Percentiles rank a stretch among this genome's conserved stretches.
phyloP scores from a whole-genome alignment of 106 monocot genomes.

The Gastrodia elata region DNA sequence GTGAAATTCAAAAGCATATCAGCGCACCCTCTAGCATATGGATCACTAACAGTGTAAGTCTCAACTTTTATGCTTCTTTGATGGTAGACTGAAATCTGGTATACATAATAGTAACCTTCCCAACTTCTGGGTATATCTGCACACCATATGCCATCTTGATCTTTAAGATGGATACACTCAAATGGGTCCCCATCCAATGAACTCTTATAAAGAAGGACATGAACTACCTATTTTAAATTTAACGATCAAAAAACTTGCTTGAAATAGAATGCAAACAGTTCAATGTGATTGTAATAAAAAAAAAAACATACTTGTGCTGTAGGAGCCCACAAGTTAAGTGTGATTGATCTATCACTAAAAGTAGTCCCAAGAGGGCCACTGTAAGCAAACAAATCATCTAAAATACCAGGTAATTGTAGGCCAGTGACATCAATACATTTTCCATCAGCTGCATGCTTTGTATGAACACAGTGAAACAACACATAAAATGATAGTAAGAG shows the following conservation, averaged over 20 bases:
- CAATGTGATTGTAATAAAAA: neutral
- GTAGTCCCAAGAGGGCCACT: conserved; percentile 71
- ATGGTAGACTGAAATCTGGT: conserved; percentile 71
- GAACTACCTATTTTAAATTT: conserved; percentile 33
- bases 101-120: conserved; percentile 75
- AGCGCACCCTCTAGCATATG: conserved; percentile 81
- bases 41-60: conserved; percentile 62
- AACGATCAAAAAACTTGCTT: neutral
- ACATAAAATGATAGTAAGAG: no score
- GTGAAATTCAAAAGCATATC: neutral
- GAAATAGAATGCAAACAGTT: neutral
- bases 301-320: conserved; percentile 61
- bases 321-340: conserved; percentile 83
- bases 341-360: conserved; percentile 33
- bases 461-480: no score
- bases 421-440: conserved; percentile 52
- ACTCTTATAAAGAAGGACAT: conserved; percentile 40
- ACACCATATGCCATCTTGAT: conserved; percentile 69
- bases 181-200: conserved; percentile 23
- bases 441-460: conserved; percentile 28
- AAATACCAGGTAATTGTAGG: conserved; percentile 75
- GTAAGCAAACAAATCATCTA: conserved; percentile 84
- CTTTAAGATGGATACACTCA: conserved; percentile 42
- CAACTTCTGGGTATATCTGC: conserved; percentile 48
- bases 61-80: conserved; percentile 48